Evolutionary conservation across 176 grass and related monocot genomes (phyloP), one percentile per base, ranked within the genome.

Genomic region (Dactylis glomerata): DNA sequence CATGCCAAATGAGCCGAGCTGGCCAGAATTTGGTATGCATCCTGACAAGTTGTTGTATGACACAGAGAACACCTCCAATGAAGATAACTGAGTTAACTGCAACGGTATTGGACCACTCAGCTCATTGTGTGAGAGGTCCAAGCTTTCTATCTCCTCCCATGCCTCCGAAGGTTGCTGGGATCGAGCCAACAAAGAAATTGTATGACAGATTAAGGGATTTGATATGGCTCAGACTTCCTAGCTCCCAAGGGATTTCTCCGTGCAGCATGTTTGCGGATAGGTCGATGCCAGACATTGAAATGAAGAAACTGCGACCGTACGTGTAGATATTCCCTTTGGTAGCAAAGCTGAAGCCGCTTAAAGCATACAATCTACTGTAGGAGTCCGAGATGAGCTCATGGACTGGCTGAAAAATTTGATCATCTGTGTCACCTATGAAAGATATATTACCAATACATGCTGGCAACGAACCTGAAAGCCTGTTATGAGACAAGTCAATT

Each of bases 11-110:
- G 12, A 10, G 0, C 17, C 8, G 0, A 84, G 16, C 8, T 49
- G 54, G 0, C 72, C 72, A 38, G 24, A 15, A 38, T 19, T 17
- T 1, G 61, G 45, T 89, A 79, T 55, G 31, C 76, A 84, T 10
- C 87, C 87, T 1, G 73, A 66, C 8, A 85, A 19, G 27, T 76
- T 77, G 32, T 85, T 89, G 23, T 85, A 79, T 50, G 87, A 81
- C 50, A 89, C 85, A 3, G 38, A 87, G 77, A 87, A 87, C 3
- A 30, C 45, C n/a, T 4, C 77, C 9, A 87, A 58, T 6, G n/a
- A 17, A 19, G 14, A 41, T 11, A 59, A 3, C 7, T 0, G n/a
- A 0, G n/a, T 19, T 59, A 78, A 6, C n/a, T 78, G n/a, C 22
- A 3, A 3, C 0, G 52, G 54, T 59, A 78, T 11, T 0, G 3